Percentiles rank a stretch among this genome's conserved stretches.
These are phyloP conservation scores for Flaveria floridana DNA, from an alignment of 140 eudicot genomes.

Conservation along the genomic window DNA sequence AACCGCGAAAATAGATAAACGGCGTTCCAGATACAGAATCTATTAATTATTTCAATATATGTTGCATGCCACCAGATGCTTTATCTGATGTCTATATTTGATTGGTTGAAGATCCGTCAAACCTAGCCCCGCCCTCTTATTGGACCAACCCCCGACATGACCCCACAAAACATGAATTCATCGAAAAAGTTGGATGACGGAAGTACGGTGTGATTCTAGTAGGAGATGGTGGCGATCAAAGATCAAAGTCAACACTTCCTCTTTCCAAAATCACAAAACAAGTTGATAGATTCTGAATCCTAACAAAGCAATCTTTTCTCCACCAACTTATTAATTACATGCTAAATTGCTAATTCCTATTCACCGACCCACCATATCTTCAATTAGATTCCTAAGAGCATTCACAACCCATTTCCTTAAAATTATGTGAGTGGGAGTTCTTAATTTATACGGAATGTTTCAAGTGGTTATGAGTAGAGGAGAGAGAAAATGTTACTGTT, in stretches of 20 bases:
- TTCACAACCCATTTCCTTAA: no score
- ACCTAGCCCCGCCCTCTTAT: neutral
- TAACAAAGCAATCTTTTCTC: constrained; percentile 2
- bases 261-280: neutral
- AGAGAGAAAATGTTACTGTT: no score
- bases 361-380: neutral
- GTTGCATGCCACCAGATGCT: constrained; percentile 13
- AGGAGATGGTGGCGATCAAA: constrained; percentile 20
- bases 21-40: neutral
- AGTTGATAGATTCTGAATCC: neutral
- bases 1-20: neutral
- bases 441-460: no score
- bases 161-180: constrained; percentile 12
- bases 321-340: constrained; percentile 12
- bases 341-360: constrained; percentile 1
- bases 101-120: neutral
- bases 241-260: constrained; percentile 18
- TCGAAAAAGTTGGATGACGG: neutral
- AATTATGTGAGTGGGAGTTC: no score
- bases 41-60: constrained; percentile 13
- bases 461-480: no score
- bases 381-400: neutral
- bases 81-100: neutral
- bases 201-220: constrained; percentile 13
- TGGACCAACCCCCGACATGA: constrained; percentile 12